Evolutionary conservation across 2,329 filamentous ascomycete species (phyloP).

Genomic region (Ceratocystis huliohia): DNA sequence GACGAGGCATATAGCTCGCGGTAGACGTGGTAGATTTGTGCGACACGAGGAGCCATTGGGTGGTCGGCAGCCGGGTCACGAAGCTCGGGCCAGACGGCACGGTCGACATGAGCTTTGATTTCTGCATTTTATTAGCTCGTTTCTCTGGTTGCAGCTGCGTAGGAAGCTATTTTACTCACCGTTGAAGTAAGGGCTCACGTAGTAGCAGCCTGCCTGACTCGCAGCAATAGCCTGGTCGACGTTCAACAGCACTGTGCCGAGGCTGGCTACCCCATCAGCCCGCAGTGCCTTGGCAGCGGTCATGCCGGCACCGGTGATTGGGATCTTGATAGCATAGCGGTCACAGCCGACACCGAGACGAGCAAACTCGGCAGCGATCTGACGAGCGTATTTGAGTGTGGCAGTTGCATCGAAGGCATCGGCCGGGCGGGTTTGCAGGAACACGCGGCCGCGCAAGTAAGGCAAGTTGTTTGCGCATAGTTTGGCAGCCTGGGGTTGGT

Average conservation of each 20-base stretch:
- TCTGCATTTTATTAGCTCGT: conserved; percentile 26
- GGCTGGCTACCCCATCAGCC: conserved; percentile 35
- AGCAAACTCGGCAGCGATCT: conserved; percentile 37
- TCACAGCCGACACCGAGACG: conserved; percentile 34
- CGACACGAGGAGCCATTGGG: conserved; percentile 35
- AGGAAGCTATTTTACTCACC: conserved; percentile 24
- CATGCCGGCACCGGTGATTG: conserved; percentile 36
- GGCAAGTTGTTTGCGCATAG: conserved; percentile 37
- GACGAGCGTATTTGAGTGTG: conserved; percentile 35
- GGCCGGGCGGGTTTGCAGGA: conserved; percentile 37
- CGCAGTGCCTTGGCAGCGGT: conserved; percentile 34
- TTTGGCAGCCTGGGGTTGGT: conserved; percentile 30
- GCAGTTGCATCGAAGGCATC: conserved; percentile 35
- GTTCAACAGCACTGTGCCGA: conserved; percentile 37
- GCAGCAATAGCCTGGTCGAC: conserved; percentile 38
- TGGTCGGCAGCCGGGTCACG: conserved; percentile 36
- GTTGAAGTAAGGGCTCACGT: conserved; percentile 40
- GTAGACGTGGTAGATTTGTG: conserved; percentile 39
- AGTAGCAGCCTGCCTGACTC: conserved; percentile 36
- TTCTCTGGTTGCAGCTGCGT: not conserved
- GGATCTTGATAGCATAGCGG: conserved; percentile 40
- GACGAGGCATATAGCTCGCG: conserved; percentile 35
- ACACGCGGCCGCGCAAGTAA: conserved; percentile 35
- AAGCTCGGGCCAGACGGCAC: conserved; percentile 35
- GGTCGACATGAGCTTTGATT: conserved; percentile 33